Conservation (phyloP, 2,329 filamentous ascomycete genomes). For the Aspergillus sp. region DNA sequence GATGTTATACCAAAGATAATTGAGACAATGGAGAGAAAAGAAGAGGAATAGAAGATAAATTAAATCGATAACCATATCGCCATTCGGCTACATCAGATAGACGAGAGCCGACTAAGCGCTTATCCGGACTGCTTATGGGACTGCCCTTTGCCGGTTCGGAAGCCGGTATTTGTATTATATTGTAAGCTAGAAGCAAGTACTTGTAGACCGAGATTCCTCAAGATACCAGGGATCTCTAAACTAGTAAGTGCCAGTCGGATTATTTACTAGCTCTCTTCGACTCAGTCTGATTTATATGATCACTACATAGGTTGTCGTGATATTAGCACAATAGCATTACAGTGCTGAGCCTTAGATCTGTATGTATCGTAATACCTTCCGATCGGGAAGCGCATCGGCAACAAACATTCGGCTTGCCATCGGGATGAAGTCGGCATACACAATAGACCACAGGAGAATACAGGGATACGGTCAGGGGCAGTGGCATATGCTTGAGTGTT, state of each 20-base stretch:
- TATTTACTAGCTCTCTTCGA: too few species aligned
- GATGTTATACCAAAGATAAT: neutral
- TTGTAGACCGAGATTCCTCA: neutral
- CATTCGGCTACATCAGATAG: slow-evolving; percentile 13
- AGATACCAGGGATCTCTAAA: neutral
- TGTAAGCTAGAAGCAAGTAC: too few species aligned
- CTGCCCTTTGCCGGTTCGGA: slow-evolving; percentile 12
- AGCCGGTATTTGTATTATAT: slow-evolving; percentile 4
- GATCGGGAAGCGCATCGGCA: neutral
- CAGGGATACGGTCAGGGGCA: too few species aligned
- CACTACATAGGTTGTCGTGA: neutral
- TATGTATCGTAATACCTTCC: neutral
- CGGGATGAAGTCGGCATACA: too few species aligned
- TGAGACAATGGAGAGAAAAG: slow-evolving; percentile 1
- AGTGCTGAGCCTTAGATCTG: neutral
- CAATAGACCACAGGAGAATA: too few species aligned
- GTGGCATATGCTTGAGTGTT: too few species aligned
- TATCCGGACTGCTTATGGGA: slow-evolving; percentile 13
- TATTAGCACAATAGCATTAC: neutral
- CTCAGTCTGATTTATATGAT: too few species aligned
- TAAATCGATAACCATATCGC: neutral
- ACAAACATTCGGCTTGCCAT: neutral
- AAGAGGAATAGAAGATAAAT: slow-evolving; percentile 2
- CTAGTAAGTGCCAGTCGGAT: neutral
- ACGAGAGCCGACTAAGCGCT: slow-evolving; percentile 21